Base-by-base conservation (phyloP, 805 yeast genomes). In the Blastobotrys attinorum region DNA sequence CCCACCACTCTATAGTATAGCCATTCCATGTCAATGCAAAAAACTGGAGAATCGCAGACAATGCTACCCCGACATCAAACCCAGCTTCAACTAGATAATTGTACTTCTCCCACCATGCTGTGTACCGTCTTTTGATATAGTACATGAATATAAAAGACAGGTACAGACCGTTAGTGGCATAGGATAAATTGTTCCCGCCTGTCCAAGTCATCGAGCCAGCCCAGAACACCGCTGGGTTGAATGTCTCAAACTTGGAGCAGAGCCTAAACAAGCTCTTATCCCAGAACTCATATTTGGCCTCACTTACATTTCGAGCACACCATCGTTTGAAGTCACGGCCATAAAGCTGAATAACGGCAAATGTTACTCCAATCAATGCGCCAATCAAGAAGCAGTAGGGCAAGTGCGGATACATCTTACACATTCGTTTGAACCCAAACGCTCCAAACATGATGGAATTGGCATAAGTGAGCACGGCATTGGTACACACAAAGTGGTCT, bases 21-120 rank as follows among this genome's bases (percentile, higher is more conserved):
- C 56, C 53, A 13, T 63, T 60, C 44, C 57, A 66, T 40, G 61
- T 66, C 2, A 68, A 66, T 0, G 69, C 58, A 50, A 70, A 68
- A 52, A 72, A 72, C 15, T 69, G 64, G 37, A 71, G 42, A 38
- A 73, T 54, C 1, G 75, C 73, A 46, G 71, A 64, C 48, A 70
- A 67, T 1, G 76, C 76, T 10, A 69, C 69, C 1, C 77, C 77
- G 3, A 75, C 72, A 2, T 72, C 66, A 4, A 72, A 57, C 1
- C 73, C 75, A 46, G 74, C 67, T 27, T 71, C 67, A 38, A 73
- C 56, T 13, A 73, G 65, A 49, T 73, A 73, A 52, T 72, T 72
- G 57, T 72, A 73, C 57, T 70, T 71, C 43, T 70, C 71, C 77
- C 77, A 73, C 78, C 77, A 73, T 20, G 62, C 54, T 6, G 67